Conservation (phyloP, 768 basidiomycete species). For the Agrocybe praecox region DNA sequence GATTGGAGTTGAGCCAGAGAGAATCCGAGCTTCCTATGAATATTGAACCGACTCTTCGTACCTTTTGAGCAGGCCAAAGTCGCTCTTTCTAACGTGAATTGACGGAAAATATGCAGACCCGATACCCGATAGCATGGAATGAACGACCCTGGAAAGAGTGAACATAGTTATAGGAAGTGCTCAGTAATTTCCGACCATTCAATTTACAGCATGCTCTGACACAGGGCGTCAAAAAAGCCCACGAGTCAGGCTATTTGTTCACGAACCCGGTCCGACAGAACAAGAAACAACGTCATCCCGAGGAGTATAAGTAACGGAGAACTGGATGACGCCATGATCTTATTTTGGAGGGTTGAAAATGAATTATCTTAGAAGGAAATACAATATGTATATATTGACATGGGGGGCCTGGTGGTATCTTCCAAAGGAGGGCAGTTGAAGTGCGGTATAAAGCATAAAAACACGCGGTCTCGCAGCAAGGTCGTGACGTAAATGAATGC, state of each 20-base stretch:
- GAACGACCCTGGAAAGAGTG: no score
- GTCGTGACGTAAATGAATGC: neutral
- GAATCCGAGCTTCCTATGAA: no score
- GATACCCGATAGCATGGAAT: no score
- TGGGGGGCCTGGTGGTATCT: no score
- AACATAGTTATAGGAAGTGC: no score
- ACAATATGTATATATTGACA: neutral
- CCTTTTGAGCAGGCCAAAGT: no score
- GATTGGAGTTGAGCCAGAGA: no score
- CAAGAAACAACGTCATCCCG: neutral
- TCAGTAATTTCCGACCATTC: neutral
- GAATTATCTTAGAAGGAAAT: conserved; percentile 6
- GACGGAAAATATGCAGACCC: no score
- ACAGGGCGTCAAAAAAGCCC: neutral
- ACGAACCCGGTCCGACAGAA: neutral
- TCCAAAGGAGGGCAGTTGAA: no score
- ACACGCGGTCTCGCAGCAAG: neutral
- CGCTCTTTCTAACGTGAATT: no score
- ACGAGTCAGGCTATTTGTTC: conserved; percentile 1
- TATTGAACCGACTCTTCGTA: no score
- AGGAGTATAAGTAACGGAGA: neutral
- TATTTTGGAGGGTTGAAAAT: neutral
- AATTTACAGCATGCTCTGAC: neutral
- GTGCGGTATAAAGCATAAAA: neutral
- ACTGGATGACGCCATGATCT: conserved; percentile 1